These are phyloP conservation scores for Erysimum cheiranthoides DNA, from an alignment of 345 rosid genomes.

Conservation along the genomic window DNA sequence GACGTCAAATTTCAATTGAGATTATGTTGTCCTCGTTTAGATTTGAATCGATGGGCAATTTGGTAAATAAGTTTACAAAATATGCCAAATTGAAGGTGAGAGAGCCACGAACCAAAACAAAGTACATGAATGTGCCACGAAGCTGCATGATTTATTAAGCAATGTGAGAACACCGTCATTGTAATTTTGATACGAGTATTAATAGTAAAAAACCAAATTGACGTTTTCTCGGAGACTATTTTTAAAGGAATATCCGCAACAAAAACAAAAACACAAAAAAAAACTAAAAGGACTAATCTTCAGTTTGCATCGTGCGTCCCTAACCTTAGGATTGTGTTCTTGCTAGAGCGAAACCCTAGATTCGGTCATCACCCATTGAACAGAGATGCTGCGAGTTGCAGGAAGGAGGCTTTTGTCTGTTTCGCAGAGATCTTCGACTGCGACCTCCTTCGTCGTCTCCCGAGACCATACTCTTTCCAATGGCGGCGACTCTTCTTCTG, in stretches of 20 bases:
- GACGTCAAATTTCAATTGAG: constrained; percentile 24
- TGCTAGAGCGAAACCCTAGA: constrained; percentile 43
- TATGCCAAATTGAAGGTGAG: not conserved
- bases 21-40: constrained; percentile 4
- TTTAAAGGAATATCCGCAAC: constrained; percentile 5
- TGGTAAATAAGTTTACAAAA: not conserved
- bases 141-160: not conserved
- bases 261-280: too few species aligned
- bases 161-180: not conserved
- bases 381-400: constrained; percentile 73
- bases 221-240: constrained; percentile 27
- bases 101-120: constrained; percentile 18
- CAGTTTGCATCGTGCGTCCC: not conserved
- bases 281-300: not conserved
- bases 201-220: constrained; percentile 20
- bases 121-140: constrained; percentile 33
- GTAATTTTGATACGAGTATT: not conserved
- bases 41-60: not conserved
- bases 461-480: constrained; percentile 40
- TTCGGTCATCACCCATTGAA: constrained; percentile 14
- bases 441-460: constrained; percentile 51
- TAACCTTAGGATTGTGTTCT: constrained; percentile 30
- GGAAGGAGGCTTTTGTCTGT: constrained; percentile 75
- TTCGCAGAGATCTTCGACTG: constrained; percentile 52
- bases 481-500: constrained; percentile 36